These are phyloP conservation scores for Solanum tarijense DNA, from an alignment of 257 asterid species.

Conservation along the genomic window DNA sequence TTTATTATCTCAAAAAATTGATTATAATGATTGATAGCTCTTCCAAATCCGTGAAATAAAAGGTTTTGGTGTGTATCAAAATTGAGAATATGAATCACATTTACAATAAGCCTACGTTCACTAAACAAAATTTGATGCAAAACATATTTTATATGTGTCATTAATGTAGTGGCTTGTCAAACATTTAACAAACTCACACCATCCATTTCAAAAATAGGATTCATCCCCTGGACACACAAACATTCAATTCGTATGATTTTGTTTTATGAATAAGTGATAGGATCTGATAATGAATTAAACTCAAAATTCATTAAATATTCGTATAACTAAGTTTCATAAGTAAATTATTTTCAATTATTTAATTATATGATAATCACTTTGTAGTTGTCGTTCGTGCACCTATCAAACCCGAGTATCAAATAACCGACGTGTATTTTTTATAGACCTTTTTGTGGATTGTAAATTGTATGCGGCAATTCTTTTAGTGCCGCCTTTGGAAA, in stretches of 20 bases:
- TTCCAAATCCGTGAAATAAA: background rate
- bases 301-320: background rate
- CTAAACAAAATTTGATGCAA: background rate
- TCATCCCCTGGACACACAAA: rapidly evolving
- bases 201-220: background rate
- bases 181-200: background rate
- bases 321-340: background rate
- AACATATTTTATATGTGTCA: background rate
- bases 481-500: background rate
- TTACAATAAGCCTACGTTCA: background rate
- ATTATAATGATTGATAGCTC: too few species aligned
- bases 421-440: background rate
- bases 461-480: background rate
- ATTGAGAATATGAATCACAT: background rate
- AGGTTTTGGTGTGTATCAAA: background rate
- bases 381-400: too few species aligned
- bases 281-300: background rate
- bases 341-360: background rate
- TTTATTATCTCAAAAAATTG: too few species aligned
- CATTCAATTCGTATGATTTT: rapidly evolving
- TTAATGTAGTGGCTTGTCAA: background rate
- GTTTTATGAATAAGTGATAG: background rate
- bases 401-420: background rate
- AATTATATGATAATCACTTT: too few species aligned
- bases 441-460: background rate